Conservation (phyloP, 805 yeast genomes). For the Pichia eremophila region DNA sequence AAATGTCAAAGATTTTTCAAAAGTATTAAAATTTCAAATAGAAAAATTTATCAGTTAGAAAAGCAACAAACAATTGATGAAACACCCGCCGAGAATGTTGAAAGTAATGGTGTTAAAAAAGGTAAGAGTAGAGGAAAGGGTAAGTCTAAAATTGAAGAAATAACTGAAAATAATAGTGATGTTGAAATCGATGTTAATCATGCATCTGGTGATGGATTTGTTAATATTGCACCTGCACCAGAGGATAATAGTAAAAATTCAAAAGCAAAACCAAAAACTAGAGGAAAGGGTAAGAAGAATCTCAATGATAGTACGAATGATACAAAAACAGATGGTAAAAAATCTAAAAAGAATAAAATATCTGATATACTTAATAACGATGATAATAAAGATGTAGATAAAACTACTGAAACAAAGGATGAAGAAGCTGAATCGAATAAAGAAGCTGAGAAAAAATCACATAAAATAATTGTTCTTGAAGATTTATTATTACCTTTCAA, state of each 20-base stretch:
- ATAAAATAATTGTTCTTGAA: constrained; percentile 16
- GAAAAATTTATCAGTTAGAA: constrained; percentile 26
- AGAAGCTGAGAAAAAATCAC: constrained; percentile 1
- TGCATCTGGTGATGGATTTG: neutral
- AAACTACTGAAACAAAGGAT: neutral
- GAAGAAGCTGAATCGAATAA: neutral
- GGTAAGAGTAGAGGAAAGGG: neutral
- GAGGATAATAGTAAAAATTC: neutral
- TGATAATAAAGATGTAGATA: neutral
- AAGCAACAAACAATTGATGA: constrained; percentile 7
- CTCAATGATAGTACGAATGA: neutral
- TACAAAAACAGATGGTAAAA: neutral
- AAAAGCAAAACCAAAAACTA: neutral
- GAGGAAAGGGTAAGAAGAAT: neutral
- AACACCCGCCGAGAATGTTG: neutral
- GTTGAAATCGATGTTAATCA: neutral
- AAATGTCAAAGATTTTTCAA: constrained; percentile 48
- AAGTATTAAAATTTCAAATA: constrained; percentile 35
- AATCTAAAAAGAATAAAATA: neutral
- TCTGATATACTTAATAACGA: neutral
- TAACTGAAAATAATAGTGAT: neutral
- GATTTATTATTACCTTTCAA: constrained; percentile 26
- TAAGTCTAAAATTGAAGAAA: constrained; percentile 1
- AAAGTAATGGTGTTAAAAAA: neutral
- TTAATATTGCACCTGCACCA: constrained; percentile 8